A percentile compares a stretch with the other conserved stretches of the same genome.
phyloP scores from a whole-genome alignment of 2,329 filamentous ascomycete species.

The Achaetomium macrosporum region DNA sequence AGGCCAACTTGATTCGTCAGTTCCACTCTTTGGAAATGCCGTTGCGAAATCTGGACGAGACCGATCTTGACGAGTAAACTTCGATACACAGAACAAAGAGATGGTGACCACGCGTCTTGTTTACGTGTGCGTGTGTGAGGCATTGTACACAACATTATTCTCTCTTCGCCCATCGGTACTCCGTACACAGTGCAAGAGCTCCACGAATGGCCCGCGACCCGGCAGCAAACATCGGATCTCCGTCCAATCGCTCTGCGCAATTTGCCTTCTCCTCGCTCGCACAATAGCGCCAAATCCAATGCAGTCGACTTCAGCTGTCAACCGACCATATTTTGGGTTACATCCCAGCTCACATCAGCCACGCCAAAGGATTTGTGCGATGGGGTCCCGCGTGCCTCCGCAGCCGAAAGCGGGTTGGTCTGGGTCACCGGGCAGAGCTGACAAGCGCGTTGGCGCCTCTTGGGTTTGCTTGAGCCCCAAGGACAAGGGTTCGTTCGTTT shows the following conservation, averaged over 20 bases:
- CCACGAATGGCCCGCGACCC: slow-evolving; percentile 18
- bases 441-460: slow-evolving; percentile 2
- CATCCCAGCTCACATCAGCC: slow-evolving; percentile 20
- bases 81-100: background rate
- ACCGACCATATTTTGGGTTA: slow-evolving; percentile 10
- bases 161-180: background rate
- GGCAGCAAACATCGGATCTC: slow-evolving; percentile 13
- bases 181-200: background rate
- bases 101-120: slow-evolving; percentile 13
- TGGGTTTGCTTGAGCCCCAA: slow-evolving; percentile 1
- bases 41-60: slow-evolving; percentile 13
- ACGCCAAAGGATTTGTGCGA: slow-evolving; percentile 6
- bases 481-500: slow-evolving; percentile 15
- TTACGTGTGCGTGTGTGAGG: slow-evolving; percentile 10
- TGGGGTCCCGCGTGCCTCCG: slow-evolving; percentile 15
- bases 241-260: slow-evolving; percentile 17
- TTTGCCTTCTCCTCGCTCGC: slow-evolving; percentile 9
- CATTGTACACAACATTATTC: background rate
- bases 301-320: slow-evolving; percentile 14
- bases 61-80: slow-evolving; percentile 1
- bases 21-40: background rate
- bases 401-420: slow-evolving; percentile 11
- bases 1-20: slow-evolving; percentile 6
- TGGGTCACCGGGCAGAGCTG: background rate
- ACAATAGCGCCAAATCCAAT: slow-evolving; percentile 11